Base-by-base conservation (phyloP, 208 protist species). In the Trypanosoma melophagium region DNA sequence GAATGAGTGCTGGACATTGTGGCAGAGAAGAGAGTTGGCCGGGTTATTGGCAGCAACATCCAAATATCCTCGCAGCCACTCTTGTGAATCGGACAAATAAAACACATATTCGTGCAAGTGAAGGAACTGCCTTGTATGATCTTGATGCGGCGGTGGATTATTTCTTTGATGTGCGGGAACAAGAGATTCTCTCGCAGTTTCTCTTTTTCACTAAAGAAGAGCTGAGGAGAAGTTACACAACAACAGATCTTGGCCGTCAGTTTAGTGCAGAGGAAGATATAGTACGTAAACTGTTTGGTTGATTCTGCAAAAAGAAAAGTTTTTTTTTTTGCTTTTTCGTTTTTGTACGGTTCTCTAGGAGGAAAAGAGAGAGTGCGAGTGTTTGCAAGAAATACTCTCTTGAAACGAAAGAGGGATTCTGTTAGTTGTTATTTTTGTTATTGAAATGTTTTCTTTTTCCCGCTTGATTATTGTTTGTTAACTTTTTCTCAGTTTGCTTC, bases 11-110 rank as follows among this genome's bases (percentile, higher is more conserved):
- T 7, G 59, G 59, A 14, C 49, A 59, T 1, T 73, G 68, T 25
- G 68, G 68, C 8, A 59, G 53, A 16, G 40, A 24, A n/a, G 59
- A 65, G 31, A 73, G 59, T 58, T 64, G 59, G 68, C 54, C 61
- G 19, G 47, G 19, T 5, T 51, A 61, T 35, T 65, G 58, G 56
- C 40, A 14, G 19, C 38, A 13, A 40, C 1, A 53, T 12, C 47
- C 53, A 28, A n/a, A 64, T n/a, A 4, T 3, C 9, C 51, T 61
- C 16, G 14, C 14, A 16, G 28, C n/a, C 4, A 49, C 25, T 17
- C 38, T 68, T 49, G 0, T 16, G 1, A 10, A 14, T 16, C 21
- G 31, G 16, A n/a, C 49, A 28, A 25, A 12, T 44, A 42, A 24
- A 7, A 3, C 0, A 8, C 1, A 41, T 67, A 8, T 35, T 7